Percentiles rank a stretch among this genome's conserved stretches.
Evolutionary conservation across 1,284 basidiomycete genomes (phyloP).

Genomic region (Cutaneotrichosporon sp.): DNA sequence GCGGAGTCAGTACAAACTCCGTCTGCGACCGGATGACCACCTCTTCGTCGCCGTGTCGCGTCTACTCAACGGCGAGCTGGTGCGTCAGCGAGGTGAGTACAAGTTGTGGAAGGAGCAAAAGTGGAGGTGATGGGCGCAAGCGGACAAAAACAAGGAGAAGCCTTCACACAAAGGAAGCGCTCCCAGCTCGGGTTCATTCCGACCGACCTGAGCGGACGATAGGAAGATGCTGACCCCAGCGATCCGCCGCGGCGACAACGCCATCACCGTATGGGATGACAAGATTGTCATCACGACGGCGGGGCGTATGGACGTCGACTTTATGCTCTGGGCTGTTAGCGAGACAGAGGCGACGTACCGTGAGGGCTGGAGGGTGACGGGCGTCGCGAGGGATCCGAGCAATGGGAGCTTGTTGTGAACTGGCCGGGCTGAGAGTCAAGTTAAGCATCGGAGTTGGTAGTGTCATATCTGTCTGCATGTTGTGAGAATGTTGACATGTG

Average conservation of each 20-base stretch:
- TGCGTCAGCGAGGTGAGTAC: slow-evolving; percentile 1
- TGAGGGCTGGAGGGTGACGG: neutral
- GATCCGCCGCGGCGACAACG: neutral
- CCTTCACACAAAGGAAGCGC: neutral
- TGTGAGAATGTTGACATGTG: too few relatives aligned
- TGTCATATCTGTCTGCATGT: too few relatives aligned
- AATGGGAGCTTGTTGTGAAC: slow-evolving; percentile 1
- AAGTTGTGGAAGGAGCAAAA: too few relatives aligned
- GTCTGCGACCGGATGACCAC: neutral
- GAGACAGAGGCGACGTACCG: neutral
- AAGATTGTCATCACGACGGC: neutral
- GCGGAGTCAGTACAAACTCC: slow-evolving; percentile 4
- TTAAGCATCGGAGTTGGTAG: neutral
- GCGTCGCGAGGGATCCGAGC: slow-evolving; percentile 1
- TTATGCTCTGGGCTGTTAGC: slow-evolving; percentile 1
- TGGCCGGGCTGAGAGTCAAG: neutral
- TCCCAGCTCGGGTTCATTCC: neutral
- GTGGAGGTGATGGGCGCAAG: neutral
- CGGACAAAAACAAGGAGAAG: neutral
- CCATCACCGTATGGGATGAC: neutral
- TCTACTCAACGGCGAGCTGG: neutral
- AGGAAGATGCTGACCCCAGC: neutral
- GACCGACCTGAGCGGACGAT: neutral
- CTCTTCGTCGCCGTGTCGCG: neutral
- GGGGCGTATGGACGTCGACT: slow-evolving; percentile 4